Base-by-base conservation (phyloP, 306 rosid species). In the Dryas drummondii region DNA sequence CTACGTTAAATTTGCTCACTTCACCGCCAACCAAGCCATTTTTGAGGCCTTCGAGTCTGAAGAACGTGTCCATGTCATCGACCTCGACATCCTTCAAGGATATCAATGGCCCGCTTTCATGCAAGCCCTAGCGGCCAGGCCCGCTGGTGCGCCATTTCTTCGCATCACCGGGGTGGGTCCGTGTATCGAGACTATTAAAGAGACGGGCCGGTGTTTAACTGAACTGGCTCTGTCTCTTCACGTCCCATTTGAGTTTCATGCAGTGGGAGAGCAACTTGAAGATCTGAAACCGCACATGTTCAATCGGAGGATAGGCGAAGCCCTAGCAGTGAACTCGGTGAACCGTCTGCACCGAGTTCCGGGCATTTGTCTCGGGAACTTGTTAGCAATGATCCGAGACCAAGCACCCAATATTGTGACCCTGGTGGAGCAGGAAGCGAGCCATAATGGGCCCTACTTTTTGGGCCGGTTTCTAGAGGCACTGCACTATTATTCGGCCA, bases 21-120 rank as follows among this genome's bases (percentile, higher is more conserved):
- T 94, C 84, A 94, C 98, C 0, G 97, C 96, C 1, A 94, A 91
- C 71, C 97, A 94, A 58, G 97, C 96, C 42, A 94, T 91, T 71
- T 94, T 94, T 26, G 98, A 91, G 74, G 97, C 98, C 1, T 93
- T 93, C 4, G 97, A 94, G 47, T 77, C 86, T 2, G 97, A 94
- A 76, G 92, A 88, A 10, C 91, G 96, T 0, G 96, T 94, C 6
- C 98, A 94, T 62, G 90, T 94, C 46, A 91, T 94, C 26, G 97
- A 94, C 61, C 90, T 89, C 0, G 92, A 94, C 17, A 91, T 94
- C 70, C 92, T 88, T 50, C 96, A 94, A 61, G 98, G 98, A 9
- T 94, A 94, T 26, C 98, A 94, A 37, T 91, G 97, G 97, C 98
- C 94, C 0, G 94, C 98, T 3, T 91, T 91, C 82, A 94, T 88